A percentile compares a stretch with the other conserved stretches of the same genome.
phyloP scores from a whole-genome alignment of 768 basidiomycete species.

The Calocybe gangraenosa region DNA sequence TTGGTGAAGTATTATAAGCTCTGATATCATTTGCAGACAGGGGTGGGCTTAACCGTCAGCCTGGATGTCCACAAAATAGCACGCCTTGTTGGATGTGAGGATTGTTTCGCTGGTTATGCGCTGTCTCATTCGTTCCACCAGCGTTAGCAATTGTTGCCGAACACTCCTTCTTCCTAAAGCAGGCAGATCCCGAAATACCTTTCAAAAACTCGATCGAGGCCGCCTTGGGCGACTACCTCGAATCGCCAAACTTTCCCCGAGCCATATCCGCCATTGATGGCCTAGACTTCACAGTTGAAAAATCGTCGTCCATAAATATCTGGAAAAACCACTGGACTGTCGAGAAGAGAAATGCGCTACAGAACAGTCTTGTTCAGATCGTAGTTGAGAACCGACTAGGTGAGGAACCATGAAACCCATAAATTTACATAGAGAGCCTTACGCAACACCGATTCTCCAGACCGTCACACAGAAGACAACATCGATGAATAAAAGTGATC shows the following conservation, averaged over 20 bases:
- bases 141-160: conserved; percentile 14
- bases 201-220: conserved; percentile 11
- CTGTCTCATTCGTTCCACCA: not conserved
- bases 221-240: conserved; percentile 6
- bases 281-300: conserved; percentile 1
- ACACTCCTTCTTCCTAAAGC: conserved; percentile 13
- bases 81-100: conserved; percentile 7
- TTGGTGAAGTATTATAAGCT: not conserved
- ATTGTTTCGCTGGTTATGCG: not conserved
- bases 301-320: not conserved
- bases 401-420: no score
- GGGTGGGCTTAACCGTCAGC: not conserved
- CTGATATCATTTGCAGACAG: not conserved
- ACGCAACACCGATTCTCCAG: no score
- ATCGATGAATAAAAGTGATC: no score
- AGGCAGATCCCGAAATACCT: not conserved
- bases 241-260: not conserved
- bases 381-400: conserved; percentile 3
- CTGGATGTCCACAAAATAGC: conserved; percentile 6
- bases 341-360: not conserved
- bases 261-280: not conserved
- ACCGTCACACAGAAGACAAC: no score
- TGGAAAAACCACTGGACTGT: not conserved
- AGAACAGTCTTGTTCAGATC: conserved; percentile 3
- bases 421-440: no score